Evolutionary conservation across 2,329 filamentous ascomycete species (phyloP).

Genomic region (Helicocarpus griseus): DNA sequence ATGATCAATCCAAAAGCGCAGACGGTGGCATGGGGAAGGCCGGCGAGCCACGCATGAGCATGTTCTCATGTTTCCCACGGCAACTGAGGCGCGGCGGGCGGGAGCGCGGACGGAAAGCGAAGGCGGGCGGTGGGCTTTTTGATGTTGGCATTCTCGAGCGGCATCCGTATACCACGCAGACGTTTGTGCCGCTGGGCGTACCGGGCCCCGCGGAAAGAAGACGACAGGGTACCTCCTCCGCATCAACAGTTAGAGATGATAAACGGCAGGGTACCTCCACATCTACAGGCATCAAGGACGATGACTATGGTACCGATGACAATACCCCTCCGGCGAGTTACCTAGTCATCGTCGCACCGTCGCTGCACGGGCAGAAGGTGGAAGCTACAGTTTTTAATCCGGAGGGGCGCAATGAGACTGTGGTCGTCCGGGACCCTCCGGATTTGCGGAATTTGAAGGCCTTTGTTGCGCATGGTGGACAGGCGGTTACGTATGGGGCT

Average conservation of each 20-base stretch:
- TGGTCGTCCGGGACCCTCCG: constrained; percentile 47
- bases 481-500: constrained; percentile 84
- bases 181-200: constrained; percentile 63
- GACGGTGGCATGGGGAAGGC: constrained; percentile 29
- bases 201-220: constrained; percentile 9
- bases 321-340: constrained; percentile 39
- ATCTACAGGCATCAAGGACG: constrained; percentile 21
- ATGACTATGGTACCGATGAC: constrained; percentile 16
- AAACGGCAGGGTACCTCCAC: constrained; percentile 15
- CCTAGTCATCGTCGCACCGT: constrained; percentile 83
- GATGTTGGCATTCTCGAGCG: constrained; percentile 69
- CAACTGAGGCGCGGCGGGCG: background rate
- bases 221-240: too few relatives aligned
- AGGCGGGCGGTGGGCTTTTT: constrained; percentile 39
- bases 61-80: constrained; percentile 66
- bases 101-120: constrained; percentile 8
- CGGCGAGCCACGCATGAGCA: constrained; percentile 48
- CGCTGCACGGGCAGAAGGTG: constrained; percentile 39
- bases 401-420: constrained; percentile 14
- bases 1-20: constrained; percentile 43
- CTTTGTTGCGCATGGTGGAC: constrained; percentile 65
- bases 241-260: too few relatives aligned
- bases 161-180: constrained; percentile 90
- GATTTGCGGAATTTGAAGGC: constrained; percentile 62
- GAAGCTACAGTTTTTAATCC: constrained; percentile 22